Evolutionary conservation across 192 early-diverging fungal species (phyloP), one percentile per base, ranked within the genome.

Genomic region (Thamnidium elegans): DNA sequence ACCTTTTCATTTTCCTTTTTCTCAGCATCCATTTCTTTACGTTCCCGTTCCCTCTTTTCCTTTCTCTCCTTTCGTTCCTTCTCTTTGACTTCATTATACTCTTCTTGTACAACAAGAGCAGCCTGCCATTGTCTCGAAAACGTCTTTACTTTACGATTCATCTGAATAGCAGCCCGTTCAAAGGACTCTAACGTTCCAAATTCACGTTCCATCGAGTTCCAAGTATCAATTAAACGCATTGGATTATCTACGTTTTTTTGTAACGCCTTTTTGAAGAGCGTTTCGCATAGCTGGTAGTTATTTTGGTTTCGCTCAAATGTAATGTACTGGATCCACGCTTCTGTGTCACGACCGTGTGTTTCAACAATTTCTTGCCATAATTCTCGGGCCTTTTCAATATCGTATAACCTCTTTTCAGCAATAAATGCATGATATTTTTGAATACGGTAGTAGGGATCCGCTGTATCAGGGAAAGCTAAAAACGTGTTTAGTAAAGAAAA

Each of bases 371-470:
- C 45, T 14, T 80, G 63, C 78, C 78, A 80, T 47, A 74, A 42
- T 31, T 71, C 54, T 19, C 72, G 52, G 10, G 72, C 78, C 32
- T 68, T 66, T 1, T 53, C 43, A 7, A 54, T 8, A 36, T 80
- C 52, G 20, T 52, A 53, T 15, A 74, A 43, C 20, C 46, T 43
- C 20, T 72, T 79, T 36, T 62, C 54, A 50, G 71, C 58, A n/a
- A 80, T 66, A 44, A 50, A 58, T 4, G 73, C 69, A 45, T 72
- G 68, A 43, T 80, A 80, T 14, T 67, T 64, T 56, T 80, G 72
- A 14, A 80, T 54, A 30, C 78, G 75, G 47, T 69, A 74, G 61
- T 68, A 69, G n/a, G 75, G 75, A 55, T 80, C 78, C 13, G 60
- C 69, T 0, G 36, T 30, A 7, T 55, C 50, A 0, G 60, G 70